These are phyloP conservation scores for Pythium phragmiticola DNA, from an alignment of 352 stramenopile species.

Conservation along the genomic window DNA sequence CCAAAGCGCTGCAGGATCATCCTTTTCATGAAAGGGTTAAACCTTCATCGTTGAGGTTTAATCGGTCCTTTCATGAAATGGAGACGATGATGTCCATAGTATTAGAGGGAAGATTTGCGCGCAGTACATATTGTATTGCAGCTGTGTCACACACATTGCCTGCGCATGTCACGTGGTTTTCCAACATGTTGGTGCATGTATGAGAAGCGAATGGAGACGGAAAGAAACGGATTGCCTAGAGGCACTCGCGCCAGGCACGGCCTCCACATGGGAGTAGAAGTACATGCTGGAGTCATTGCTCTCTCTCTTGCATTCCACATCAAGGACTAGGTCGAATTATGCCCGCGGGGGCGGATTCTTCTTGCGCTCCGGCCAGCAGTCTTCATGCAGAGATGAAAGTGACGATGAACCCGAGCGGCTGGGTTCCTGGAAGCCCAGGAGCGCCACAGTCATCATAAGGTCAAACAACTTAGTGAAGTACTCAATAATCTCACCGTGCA, in stretches of 20 bases:
- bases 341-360: too few species aligned
- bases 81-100: too few species aligned
- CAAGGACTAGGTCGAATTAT: background rate
- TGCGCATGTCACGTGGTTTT: background rate
- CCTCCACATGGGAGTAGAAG: background rate
- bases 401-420: background rate
- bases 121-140: too few species aligned
- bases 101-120: too few species aligned
- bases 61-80: too few species aligned
- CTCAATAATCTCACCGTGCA: background rate
- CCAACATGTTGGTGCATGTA: background rate
- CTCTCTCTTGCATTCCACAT: slow-evolving; percentile 9
- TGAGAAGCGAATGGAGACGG: background rate
- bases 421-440: background rate
- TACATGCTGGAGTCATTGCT: too few species aligned
- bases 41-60: too few species aligned
- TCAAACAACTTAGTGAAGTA: background rate
- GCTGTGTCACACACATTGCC: background rate
- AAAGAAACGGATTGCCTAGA: background rate
- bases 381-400: too few species aligned
- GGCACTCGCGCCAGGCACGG: background rate
- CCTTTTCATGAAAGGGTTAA: too few species aligned
- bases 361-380: too few species aligned
- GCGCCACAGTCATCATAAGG: background rate
- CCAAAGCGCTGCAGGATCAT: too few species aligned